Percentiles rank a stretch among this genome's conserved stretches.
phyloP scores from a whole-genome alignment of 2,329 filamentous ascomycete genomes.

The Cercospora sp. region DNA sequence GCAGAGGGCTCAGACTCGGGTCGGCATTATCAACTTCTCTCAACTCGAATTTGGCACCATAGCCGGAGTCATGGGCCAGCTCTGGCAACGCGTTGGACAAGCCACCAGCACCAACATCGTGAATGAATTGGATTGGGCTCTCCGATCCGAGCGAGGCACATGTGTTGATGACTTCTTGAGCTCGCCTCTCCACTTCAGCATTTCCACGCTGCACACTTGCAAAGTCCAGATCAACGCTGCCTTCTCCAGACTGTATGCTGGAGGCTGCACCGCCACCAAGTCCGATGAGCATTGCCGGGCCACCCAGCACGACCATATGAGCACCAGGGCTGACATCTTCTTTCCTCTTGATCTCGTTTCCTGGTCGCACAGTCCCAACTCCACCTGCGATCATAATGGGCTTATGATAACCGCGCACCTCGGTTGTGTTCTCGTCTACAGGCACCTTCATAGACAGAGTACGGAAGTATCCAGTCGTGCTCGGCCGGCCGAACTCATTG shows the following conservation, averaged over 20 bases:
- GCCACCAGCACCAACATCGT: conserved; percentile 94
- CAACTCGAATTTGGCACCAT: conserved; percentile 90
- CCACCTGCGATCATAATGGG: conserved; percentile 98
- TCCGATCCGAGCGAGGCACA: conserved; percentile 80
- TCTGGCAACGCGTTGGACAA: conserved; percentile 82
- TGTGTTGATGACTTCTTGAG: conserved; percentile 97
- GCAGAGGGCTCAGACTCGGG: conserved; percentile 86
- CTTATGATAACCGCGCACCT: conserved; percentile 92
- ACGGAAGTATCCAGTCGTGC: conserved; percentile 84
- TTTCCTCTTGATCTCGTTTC: conserved; percentile 84
- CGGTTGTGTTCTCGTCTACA: conserved; percentile 61
- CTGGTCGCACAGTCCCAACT: conserved; percentile 85
- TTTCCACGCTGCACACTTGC: conserved; percentile 97
- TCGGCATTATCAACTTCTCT: conserved; percentile 90
- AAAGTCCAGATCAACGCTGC: conserved; percentile 90
- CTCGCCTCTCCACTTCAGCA: conserved; percentile 90
- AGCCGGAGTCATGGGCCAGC: conserved; percentile 86
- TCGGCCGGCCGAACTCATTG: conserved; percentile 94
- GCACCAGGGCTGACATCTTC: conserved; percentile 81
- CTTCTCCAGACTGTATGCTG: conserved; percentile 83
- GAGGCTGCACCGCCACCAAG: conserved; percentile 94
- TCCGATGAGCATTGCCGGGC: conserved; percentile 96
- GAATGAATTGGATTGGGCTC: conserved; percentile 94
- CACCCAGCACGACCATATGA: conserved; percentile 87
- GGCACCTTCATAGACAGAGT: conserved; percentile 75